A percentile compares a stretch with the other conserved stretches of the same genome.
These are phyloP conservation scores for Metarhizium anisopliae DNA, from an alignment of 2,329 filamentous ascomycete genomes.

Conservation along the genomic window DNA sequence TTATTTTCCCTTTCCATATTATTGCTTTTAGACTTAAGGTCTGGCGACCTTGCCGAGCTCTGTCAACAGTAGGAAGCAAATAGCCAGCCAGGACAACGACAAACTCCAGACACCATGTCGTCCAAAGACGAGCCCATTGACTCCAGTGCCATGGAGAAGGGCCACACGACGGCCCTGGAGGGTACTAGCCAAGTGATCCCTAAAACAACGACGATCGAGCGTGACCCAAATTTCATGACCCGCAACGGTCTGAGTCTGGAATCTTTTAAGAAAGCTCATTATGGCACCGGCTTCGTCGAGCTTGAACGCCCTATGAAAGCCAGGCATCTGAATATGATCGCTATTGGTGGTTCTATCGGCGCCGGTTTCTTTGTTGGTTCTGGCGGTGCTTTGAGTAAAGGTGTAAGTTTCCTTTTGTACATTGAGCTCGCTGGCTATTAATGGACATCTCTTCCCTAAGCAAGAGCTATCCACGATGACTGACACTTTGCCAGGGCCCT, in stretches of 20 bases:
- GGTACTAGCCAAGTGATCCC: constrained; percentile 11
- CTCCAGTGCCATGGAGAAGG: constrained; percentile 13
- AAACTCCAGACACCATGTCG: constrained; percentile 8
- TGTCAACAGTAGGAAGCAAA: not conserved
- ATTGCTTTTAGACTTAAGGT: not conserved
- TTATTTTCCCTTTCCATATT: not conserved
- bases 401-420: constrained; percentile 23
- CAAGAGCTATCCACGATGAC: not conserved
- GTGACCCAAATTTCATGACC: constrained; percentile 23
- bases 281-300: constrained; percentile 23
- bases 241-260: constrained; percentile 28
- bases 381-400: constrained; percentile 37
- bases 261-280: constrained; percentile 28
- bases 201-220: constrained; percentile 9
- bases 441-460: not conserved
- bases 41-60: not conserved
- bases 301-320: constrained; percentile 38
- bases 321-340: constrained; percentile 51
- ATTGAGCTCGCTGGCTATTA: not conserved
- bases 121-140: constrained; percentile 10
- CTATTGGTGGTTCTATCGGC: constrained; percentile 42
- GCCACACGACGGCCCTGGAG: constrained; percentile 7
- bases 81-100: not conserved
- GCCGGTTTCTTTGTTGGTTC: constrained; percentile 55
- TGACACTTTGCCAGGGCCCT: constrained; percentile 23